Base-by-base conservation (phyloP, 164 flowering plant genomes). In the Nymphaea thermarum region DNA sequence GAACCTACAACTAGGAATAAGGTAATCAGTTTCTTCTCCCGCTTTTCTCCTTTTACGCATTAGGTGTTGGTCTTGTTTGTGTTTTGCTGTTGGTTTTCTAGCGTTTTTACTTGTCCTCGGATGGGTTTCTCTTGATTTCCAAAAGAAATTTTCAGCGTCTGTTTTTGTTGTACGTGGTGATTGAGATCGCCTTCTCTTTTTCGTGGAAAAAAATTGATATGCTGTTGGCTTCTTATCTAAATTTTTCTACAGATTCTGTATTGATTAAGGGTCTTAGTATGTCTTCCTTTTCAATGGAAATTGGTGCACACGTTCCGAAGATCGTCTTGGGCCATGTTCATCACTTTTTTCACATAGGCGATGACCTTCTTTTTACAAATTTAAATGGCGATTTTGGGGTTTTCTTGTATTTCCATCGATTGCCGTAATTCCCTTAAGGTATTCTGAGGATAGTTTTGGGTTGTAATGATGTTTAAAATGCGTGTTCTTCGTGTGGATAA, bases 1-100 rank as follows among this genome's bases (percentile, higher is more conserved):
- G 5, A 75, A 72, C 69, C 60, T 75, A 43, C 78, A 75, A 59
- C 45, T 68, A 69, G 78, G 78, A 43, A 75, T 75, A 45, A 71
- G 78, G 78, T 75, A 61, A 63, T 43, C 64, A 63, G 45, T 15
- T 43, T 3, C 57, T 43, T 17, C 36, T 53, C 42, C 2, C 4
- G 47, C 10, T 44, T 6, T 47, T 25, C 43, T 66, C 43, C 6
- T 17, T 66, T 66, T 53, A 17, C 36, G 43, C 4, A 6, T 55
- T 43, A 10, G 17, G 63, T 0, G 5, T 55, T 55, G 16, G 10
- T 16, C 2, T 10, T 55, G 16, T 55, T 8, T 61, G 25, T 3
- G 18, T 61, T 11, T 3, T 61, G 8, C 16, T 61, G 6, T 11
- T 2, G 64, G n/a, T 61, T 47, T 47, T 47, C 55, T 47, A 6